Evolutionary conservation across 306 rosid species (phyloP), one percentile per base, ranked within the genome.

Genomic region (Fagus crenata): DNA sequence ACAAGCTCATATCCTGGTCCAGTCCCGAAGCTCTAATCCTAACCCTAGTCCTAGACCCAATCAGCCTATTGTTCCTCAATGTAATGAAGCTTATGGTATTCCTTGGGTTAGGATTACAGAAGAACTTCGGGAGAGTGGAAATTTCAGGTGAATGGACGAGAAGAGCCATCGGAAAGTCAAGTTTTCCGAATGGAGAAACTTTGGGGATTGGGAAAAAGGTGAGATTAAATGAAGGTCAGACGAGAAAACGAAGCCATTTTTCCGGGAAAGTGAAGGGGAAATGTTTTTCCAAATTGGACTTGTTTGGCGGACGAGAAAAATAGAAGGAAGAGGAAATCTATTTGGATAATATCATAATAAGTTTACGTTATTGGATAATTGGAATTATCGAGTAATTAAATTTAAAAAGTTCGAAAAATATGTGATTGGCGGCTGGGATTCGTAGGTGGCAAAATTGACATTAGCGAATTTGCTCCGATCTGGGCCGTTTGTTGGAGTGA

Each of bases 81-180:
- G 86, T 60, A 77, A 77, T 83, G 72, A 82, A 58, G 78, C 82
- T 77, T 63, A 75, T 80, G 22, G 78, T 55, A 79, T 87, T 78
- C 67, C 73, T 18, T 49, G 76, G 88, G 77, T 37, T 78, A 77
- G 90, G 85, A 53, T 81, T 88, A 13, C 61, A 71, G 42, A 64
- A 46, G 75, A 75, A 41, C 77, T 73, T 82, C 59, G 76, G 46
- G 43, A 67, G 58, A 75, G 76, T 63, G 55, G 82, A 78, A 28
- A 85, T 70, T 68, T 86, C 89, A 5, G 89, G 87, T 3, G 89
- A 84, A 56, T 77, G 89, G 53, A 87, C 41, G 70, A 85, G 87
- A 85, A 89, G 89, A 37, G 89, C 84, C 98, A 93, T 93, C 55
- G 53, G 56, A 63, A 74, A 43, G 17, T 72, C 56, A 1, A 71